Evolutionary conservation across 805 yeast genomes (phyloP).

Genomic region (Lipomyces sp.): DNA sequence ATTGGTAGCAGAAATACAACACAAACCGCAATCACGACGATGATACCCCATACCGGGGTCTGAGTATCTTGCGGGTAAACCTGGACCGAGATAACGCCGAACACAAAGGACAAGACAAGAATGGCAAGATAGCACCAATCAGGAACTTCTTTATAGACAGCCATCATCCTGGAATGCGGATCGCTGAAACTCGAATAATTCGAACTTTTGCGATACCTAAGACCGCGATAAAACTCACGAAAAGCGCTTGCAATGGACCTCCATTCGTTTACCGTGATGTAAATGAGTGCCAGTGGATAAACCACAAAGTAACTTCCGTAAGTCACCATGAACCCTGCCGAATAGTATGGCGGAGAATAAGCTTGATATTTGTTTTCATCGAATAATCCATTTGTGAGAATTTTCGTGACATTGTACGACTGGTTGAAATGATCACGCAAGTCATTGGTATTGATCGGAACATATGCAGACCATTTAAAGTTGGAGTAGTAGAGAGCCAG

Average conservation of each 20-base stretch:
- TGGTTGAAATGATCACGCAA: slow-evolving; percentile 57
- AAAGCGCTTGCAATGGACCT: slow-evolving; percentile 8
- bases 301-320: slow-evolving; percentile 68
- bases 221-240: slow-evolving; percentile 37
- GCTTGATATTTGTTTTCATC: slow-evolving; percentile 54
- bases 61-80: slow-evolving; percentile 52
- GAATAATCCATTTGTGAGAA: slow-evolving; percentile 55
- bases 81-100: slow-evolving; percentile 51
- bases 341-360: slow-evolving; percentile 68
- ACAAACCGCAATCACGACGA: slow-evolving; percentile 60
- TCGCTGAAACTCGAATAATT: slow-evolving; percentile 47
- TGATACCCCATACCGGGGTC: slow-evolving; percentile 66
- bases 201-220: slow-evolving; percentile 15
- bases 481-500: slow-evolving; percentile 60
- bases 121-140: slow-evolving; percentile 62
- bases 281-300: slow-evolving; percentile 38
- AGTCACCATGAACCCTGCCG: slow-evolving; percentile 59
- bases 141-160: slow-evolving; percentile 63
- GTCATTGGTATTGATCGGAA: slow-evolving; percentile 58
- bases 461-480: slow-evolving; percentile 58
- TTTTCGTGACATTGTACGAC: slow-evolving; percentile 56
- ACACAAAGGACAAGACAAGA: slow-evolving; percentile 53
- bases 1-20: slow-evolving; percentile 63
- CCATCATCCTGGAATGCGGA: slow-evolving; percentile 63
- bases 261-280: slow-evolving; percentile 20